A percentile compares a stretch with the other conserved stretches of the same genome.
phyloP scores from a whole-genome alignment of 192 early-diverging fungal genomes.

The Gaertneriomyces semiglobifer region DNA sequence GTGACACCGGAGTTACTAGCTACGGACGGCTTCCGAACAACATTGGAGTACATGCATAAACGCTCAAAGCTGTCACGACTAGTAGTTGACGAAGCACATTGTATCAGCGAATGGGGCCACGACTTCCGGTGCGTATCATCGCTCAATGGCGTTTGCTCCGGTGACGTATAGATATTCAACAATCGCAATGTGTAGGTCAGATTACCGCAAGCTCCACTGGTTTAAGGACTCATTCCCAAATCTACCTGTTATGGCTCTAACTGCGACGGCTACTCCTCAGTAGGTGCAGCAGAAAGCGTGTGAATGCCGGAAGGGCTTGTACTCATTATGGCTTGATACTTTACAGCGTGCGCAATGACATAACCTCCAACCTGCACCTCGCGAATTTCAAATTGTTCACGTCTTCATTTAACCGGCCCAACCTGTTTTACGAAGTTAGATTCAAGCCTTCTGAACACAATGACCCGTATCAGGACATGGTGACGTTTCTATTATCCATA shows the following conservation, averaged over 20 bases:
- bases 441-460: conserved; percentile 33
- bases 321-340: background rate
- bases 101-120: conserved; percentile 56
- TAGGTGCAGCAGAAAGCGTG: background rate
- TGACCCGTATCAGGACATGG: conserved; percentile 36
- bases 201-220: conserved; percentile 44
- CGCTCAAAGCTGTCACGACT: conserved; percentile 36
- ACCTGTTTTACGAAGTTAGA: conserved; percentile 49
- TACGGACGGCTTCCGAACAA: conserved; percentile 36
- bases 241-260: conserved; percentile 71
- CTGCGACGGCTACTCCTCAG: conserved; percentile 62
- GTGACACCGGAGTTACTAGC: conserved; percentile 53
- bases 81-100: conserved; percentile 55
- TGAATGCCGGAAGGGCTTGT: background rate
- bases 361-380: conserved; percentile 41
- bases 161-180: too few species aligned
- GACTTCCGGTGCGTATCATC: conserved; percentile 33
- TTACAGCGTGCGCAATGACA: conserved; percentile 35
- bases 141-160: background rate
- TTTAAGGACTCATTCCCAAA: conserved; percentile 51
- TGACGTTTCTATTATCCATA: conserved; percentile 26
- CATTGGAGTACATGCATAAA: conserved; percentile 29
- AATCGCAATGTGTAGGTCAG: conserved; percentile 14
- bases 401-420: conserved; percentile 43
- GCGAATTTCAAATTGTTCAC: conserved; percentile 26